phyloP scores from a whole-genome alignment of 495 filamentous ascomycete genomes.

The Hyaloscypha finlandica region DNA sequence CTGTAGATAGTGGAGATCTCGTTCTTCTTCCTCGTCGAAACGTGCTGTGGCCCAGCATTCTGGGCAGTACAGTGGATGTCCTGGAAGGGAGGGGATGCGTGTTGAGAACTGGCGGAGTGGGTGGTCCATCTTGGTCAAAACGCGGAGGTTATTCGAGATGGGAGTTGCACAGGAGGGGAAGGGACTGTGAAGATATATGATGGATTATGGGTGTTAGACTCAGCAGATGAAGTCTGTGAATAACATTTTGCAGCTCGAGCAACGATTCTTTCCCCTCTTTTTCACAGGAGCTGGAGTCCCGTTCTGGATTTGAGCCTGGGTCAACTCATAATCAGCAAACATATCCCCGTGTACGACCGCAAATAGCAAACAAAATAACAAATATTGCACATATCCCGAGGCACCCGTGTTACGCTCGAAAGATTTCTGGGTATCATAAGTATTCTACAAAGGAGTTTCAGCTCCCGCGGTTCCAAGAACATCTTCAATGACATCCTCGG shows the following conservation, averaged over 20 bases:
- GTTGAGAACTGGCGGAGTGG: not conserved
- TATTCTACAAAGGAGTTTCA: conserved; percentile 30
- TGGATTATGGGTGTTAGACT: not conserved
- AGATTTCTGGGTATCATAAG: conserved; percentile 7
- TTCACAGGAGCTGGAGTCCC: not conserved
- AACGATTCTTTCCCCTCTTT: not conserved
- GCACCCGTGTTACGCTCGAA: not conserved
- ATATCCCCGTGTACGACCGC: not conserved
- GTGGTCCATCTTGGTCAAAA: not conserved
- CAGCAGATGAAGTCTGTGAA: not conserved
- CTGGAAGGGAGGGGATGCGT: not conserved
- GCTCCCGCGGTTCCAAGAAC: conserved; percentile 55
- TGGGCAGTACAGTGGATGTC: not conserved
- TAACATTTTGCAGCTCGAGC: not conserved
- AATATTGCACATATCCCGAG: not conserved
- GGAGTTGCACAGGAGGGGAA: not conserved
- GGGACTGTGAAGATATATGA: not conserved
- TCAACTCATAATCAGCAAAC: not conserved
- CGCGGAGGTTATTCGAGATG: not conserved
- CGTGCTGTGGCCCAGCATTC: not conserved
- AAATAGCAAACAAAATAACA: not conserved
- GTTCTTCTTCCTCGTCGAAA: not conserved
- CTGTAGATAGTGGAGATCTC: not conserved
- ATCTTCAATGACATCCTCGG: conserved; percentile 82
- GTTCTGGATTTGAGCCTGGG: not conserved